Conservation (phyloP, 129 eudicot species). For the Lactuca saligna region DNA sequence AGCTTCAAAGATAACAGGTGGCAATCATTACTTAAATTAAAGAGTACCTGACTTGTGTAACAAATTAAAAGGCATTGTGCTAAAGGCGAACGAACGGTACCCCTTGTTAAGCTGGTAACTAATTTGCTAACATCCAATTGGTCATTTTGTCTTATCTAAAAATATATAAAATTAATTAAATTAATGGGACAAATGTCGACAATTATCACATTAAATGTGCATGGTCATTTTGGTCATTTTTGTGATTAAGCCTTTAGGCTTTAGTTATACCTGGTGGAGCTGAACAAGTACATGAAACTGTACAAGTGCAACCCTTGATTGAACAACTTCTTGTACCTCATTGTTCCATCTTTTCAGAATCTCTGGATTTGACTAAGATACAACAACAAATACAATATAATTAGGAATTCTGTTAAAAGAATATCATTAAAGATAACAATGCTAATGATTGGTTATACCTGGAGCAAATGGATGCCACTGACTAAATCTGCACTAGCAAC, state of each 20-base stretch:
- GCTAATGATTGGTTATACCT: constrained; percentile 44
- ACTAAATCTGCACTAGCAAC: constrained; percentile 98
- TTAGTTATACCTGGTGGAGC: constrained; percentile 73
- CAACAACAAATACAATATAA: neutral
- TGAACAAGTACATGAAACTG: constrained; percentile 94
- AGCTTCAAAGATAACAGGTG: constrained; percentile 64
- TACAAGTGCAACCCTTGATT: constrained; percentile 86
- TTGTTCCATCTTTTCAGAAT: constrained; percentile 96
- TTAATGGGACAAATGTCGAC: too few species aligned
- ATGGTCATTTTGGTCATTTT: neutral
- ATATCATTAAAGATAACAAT: constrained; percentile 7
- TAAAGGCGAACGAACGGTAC: constrained; percentile 88
- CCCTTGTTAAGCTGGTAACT: constrained; percentile 93
- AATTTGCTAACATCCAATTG: constrained; percentile 93
- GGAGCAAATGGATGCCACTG: constrained; percentile 96
- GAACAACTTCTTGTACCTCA: constrained; percentile 97
- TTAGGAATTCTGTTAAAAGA: neutral
- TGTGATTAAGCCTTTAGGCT: neutral
- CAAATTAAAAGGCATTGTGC: constrained; percentile 96
- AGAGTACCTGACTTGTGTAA: constrained; percentile 74
- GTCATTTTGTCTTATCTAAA: constrained; percentile 92
- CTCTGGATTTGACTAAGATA: constrained; percentile 70
- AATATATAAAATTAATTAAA: constrained; percentile 5
- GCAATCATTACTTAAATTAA: constrained; percentile 19
- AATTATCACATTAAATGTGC: too few species aligned